Base-by-base conservation (phyloP, 2,329 filamentous ascomycete genomes). In the Colletotrichum kahawae region DNA sequence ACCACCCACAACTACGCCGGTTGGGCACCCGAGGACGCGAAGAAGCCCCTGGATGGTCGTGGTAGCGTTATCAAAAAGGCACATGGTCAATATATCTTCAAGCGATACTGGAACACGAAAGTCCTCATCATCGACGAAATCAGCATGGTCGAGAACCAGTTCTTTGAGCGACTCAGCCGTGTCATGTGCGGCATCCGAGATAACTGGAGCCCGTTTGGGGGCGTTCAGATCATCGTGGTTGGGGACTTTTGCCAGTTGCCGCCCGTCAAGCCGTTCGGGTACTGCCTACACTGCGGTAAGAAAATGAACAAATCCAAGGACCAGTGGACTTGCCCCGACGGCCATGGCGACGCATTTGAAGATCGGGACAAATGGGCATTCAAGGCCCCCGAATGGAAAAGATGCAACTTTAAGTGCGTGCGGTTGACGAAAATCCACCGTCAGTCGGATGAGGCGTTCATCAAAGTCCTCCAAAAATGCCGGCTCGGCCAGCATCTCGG, bases 111-210 rank as follows among this genome's bases (percentile, higher is more conserved):
- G 0, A 48, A 80, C 0, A 90, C 88, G 0, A 85, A 93, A 66
- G 88, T 92, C 1, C 84, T 93, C 2, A 86, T 93, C 27, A 90
- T 93, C n/a, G 92, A 93, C 77, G 92, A 93, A 80, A 90, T 94
- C 73, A 91, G 88, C 76, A 93, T 93, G 92, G 85, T 93, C 0
- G 90, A 92, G 66, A 90, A 88, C 88, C 92, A 93, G 77, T 92
- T 92, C 71, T 91, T 87, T 75, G 90, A 92, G 77, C 69, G 69
- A 10, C 80, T 93, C 1, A 89, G 91, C 0, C 91, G 91, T 0
- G 90, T 93, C 3, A 56, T 71, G 21, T 2, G 51, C 13, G 3
- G 1, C 13, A 21, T n/a, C 4, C 27, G 62, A 66, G 3, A 13
- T 1, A 10, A 36, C 4, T 1, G 0, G 13, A 16, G 21, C 18